Conservation (phyloP, 1,284 basidiomycete species). For the Polyporus tsugae region DNA sequence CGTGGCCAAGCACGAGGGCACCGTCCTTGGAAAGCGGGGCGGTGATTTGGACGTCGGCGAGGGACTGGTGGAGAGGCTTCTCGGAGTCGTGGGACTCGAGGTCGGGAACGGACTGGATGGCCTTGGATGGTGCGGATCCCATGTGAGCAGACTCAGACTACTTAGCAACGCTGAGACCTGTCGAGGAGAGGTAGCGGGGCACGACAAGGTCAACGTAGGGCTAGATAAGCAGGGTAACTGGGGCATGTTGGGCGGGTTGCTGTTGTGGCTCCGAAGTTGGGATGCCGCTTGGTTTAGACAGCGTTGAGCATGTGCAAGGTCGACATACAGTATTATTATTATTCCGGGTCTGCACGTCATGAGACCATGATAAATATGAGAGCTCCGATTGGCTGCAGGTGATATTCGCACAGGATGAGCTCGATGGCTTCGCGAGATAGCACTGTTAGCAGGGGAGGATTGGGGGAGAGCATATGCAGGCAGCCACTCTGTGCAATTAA, state of each 20-base stretch:
- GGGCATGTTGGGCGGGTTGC: background rate
- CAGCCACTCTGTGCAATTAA: too few relatives aligned
- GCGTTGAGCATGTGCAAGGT: background rate
- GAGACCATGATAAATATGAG: background rate
- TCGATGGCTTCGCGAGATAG: background rate
- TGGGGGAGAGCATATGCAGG: too few relatives aligned
- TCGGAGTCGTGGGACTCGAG: conserved; percentile 44
- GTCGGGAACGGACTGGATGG: conserved; percentile 35
- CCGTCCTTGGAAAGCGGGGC: conserved; percentile 55
- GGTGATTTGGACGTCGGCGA: conserved; percentile 32
- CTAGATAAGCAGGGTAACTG: conserved; percentile 3
- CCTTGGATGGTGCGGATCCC: conserved; percentile 61
- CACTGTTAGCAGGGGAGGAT: too few relatives aligned
- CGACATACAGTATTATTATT: background rate
- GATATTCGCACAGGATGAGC: background rate
- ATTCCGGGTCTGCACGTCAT: background rate
- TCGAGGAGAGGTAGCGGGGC: background rate
- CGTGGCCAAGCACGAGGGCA: conserved; percentile 61
- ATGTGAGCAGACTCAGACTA: conserved; percentile 42
- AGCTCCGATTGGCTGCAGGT: background rate
- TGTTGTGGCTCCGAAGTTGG: background rate
- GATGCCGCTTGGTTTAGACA: background rate
- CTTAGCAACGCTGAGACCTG: background rate
- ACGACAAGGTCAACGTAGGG: background rate
- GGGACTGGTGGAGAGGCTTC: conserved; percentile 37